Evolutionary conservation across 2,329 filamentous ascomycete genomes (phyloP).

Genomic region (Mollisiaceae sp.): DNA sequence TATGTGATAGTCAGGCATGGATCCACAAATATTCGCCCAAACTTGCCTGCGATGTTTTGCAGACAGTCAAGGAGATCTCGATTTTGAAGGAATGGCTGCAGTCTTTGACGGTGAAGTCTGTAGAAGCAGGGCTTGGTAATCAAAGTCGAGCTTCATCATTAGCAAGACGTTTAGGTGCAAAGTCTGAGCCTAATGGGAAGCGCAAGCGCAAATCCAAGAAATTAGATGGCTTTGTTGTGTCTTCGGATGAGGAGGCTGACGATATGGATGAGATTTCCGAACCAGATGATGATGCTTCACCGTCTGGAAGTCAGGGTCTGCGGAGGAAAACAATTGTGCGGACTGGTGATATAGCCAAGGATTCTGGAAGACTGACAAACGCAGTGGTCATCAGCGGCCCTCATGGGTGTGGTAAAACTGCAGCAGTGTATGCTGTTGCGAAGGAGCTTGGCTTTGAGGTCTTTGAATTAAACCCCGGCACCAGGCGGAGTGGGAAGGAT

Average conservation of each 20-base stretch:
- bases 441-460: slow-evolving; percentile 92
- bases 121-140: slow-evolving; percentile 62
- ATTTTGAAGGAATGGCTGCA: slow-evolving; percentile 83
- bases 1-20: slow-evolving; percentile 78
- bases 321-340: slow-evolving; percentile 61
- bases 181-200: slow-evolving; percentile 54
- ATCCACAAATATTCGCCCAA: slow-evolving; percentile 82
- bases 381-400: slow-evolving; percentile 88
- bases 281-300: slow-evolving; percentile 52
- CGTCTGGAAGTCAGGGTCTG: slow-evolving; percentile 46
- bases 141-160: slow-evolving; percentile 22
- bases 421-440: slow-evolving; percentile 87
- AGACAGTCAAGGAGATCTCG: slow-evolving; percentile 70
- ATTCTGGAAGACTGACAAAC: slow-evolving; percentile 64
- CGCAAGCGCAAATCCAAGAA: slow-evolving; percentile 71
- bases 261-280: slow-evolving; percentile 73
- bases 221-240: slow-evolving; percentile 79
- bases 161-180: slow-evolving; percentile 31
- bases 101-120: slow-evolving; percentile 75
- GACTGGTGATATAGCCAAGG: slow-evolving; percentile 49
- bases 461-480: slow-evolving; percentile 91
- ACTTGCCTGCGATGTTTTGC: slow-evolving; percentile 73
- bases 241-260: slow-evolving; percentile 75
- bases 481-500: slow-evolving; percentile 84
- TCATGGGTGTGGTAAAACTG: slow-evolving; percentile 90